Conservation (phyloP, 108 stramenopile genomes). For the Seminavis robusta region DNA sequence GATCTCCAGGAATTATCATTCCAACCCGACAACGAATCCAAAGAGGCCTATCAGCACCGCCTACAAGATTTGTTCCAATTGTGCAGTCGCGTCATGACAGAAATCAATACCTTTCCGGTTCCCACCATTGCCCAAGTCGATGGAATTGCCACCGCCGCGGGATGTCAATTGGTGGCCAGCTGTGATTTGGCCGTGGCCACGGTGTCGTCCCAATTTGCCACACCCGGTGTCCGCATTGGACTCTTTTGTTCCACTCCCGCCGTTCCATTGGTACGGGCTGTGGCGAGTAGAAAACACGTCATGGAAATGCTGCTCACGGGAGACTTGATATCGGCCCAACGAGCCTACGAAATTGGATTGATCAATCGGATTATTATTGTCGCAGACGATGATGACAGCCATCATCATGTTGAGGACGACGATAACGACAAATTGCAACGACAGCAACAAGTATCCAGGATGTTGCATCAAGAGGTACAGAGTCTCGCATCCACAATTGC, state of each 20-base stretch:
- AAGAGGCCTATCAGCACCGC: conserved; percentile 4
- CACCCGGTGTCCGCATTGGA: conserved; percentile 70
- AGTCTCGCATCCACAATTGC: too few species aligned
- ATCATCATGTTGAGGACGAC: conserved; percentile 25
- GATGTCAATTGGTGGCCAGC: conserved; percentile 77
- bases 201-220: conserved; percentile 44
- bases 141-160: conserved; percentile 77
- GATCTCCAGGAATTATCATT: conserved; percentile 53
- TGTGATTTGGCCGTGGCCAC: conserved; percentile 65
- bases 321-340: conserved; percentile 44
- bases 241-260: conserved; percentile 79
- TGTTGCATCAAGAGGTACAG: too few species aligned
- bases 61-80: conserved; percentile 38
- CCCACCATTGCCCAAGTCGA: conserved; percentile 66
- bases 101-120: conserved; percentile 36
- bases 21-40: background rate
- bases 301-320: conserved; percentile 82
- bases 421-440: conserved; percentile 25
- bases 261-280: conserved; percentile 48
- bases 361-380: conserved; percentile 35
- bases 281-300: conserved; percentile 59
- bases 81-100: conserved; percentile 58
- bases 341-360: conserved; percentile 52
- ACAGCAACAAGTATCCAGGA: conserved; percentile 48
- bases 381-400: conserved; percentile 21